Percentiles rank a stretch among this genome's conserved stretches.
These are phyloP conservation scores for Morella rubra DNA, from an alignment of 306 rosid genomes.

Conservation along the genomic window DNA sequence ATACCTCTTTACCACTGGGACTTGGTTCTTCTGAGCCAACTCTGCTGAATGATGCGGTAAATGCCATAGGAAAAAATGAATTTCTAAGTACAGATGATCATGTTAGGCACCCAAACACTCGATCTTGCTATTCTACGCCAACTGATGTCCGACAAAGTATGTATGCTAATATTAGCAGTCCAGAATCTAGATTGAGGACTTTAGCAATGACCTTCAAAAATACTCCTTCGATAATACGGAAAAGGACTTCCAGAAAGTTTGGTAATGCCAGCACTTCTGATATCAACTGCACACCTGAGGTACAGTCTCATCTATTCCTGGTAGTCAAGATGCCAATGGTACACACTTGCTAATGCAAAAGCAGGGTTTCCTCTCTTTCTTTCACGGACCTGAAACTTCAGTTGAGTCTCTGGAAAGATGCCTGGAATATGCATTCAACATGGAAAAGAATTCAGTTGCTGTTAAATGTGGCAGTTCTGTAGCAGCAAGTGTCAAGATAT, in stretches of 20 bases:
- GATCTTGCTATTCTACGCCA: conserved; percentile 18
- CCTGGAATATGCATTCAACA: conserved; percentile 32
- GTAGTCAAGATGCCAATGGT: not conserved
- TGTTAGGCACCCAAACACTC: conserved; percentile 1
- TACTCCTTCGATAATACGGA: conserved; percentile 61
- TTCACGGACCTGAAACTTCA: conserved; percentile 9
- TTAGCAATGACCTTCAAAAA: conserved; percentile 52
- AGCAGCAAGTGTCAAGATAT: conserved; percentile 2
- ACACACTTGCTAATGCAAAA: conserved; percentile 14
- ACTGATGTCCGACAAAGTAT: conserved; percentile 1
- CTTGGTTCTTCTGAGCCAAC: not conserved
- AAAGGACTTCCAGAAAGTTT: conserved; percentile 33
- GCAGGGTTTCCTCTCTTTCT: conserved; percentile 19
- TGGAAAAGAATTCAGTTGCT: conserved; percentile 9
- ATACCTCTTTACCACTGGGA: not conserved
- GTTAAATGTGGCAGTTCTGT: conserved; percentile 4
- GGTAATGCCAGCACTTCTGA: conserved; percentile 9
- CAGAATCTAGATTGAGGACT: conserved; percentile 42
- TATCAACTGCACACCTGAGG: conserved; percentile 7
- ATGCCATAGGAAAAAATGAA: conserved; percentile 2
- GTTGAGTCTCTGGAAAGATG: conserved; percentile 29
- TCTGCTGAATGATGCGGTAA: conserved; percentile 4
- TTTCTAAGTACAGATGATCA: conserved; percentile 10
- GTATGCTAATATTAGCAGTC: conserved; percentile 28
- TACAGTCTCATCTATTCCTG: not conserved